Evolutionary conservation across 2,329 filamentous ascomycete genomes (phyloP).

Genomic region (Aspergillus awamori): DNA sequence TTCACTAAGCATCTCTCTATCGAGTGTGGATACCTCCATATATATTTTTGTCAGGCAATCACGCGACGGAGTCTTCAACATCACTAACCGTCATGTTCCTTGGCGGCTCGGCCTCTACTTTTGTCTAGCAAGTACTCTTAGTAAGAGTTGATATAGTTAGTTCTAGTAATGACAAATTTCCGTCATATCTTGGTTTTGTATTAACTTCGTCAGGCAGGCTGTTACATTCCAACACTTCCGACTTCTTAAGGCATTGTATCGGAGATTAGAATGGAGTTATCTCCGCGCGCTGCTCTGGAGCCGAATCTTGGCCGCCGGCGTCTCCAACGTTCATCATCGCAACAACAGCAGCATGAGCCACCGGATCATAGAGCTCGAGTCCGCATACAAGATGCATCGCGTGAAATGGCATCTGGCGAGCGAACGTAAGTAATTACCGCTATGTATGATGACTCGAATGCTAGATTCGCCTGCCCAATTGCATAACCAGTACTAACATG

Average conservation of each 20-base stretch:
- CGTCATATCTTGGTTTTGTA: neutral
- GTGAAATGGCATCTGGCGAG: neutral
- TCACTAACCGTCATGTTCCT: too few species aligned
- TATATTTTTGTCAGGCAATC: too few species aligned
- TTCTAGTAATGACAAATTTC: neutral
- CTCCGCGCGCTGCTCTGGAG: slow-evolving; percentile 1
- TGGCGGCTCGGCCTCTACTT: too few species aligned
- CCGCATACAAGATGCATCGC: neutral
- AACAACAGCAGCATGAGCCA: neutral
- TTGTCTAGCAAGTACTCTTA: neutral
- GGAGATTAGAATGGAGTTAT: slow-evolving; percentile 13
- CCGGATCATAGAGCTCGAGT: neutral
- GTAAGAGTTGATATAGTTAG: neutral
- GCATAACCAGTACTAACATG: neutral
- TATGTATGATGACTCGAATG: too few species aligned
- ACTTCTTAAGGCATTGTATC: neutral
- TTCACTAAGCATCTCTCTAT: neutral
- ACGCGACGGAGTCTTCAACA: too few species aligned
- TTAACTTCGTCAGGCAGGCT: neutral
- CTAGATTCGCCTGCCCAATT: neutral
- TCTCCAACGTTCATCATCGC: neutral
- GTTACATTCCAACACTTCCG: neutral
- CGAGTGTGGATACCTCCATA: too few species aligned
- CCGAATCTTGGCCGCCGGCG: neutral
- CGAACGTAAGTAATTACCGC: neutral